phyloP scores from a whole-genome alignment of 1,139 yeast genomes.

The Saccharomyces hybrid region DNA sequence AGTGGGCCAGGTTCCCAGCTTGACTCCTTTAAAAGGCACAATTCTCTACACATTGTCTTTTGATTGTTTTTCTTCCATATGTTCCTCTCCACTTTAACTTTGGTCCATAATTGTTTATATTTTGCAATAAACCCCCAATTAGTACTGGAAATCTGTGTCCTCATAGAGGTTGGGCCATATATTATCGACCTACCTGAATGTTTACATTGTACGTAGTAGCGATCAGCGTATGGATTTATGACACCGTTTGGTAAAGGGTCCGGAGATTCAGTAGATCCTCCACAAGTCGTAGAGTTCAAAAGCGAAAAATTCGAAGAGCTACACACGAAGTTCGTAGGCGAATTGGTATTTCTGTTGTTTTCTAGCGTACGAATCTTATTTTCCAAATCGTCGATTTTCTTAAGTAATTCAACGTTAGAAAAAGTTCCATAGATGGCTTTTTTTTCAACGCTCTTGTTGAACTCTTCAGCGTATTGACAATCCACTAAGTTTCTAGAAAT shows the following conservation, averaged over 20 bases:
- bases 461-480: constrained; percentile 22
- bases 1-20: constrained; percentile 5
- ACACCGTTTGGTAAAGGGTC: neutral
- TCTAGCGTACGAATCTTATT: neutral
- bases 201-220: constrained; percentile 13
- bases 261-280: neutral
- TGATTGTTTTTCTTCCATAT: constrained; percentile 16
- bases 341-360: neutral
- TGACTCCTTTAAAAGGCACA: constrained; percentile 3
- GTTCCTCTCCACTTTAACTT: constrained; percentile 19
- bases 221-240: constrained; percentile 16
- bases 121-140: constrained; percentile 19
- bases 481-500: constrained; percentile 17
- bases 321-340: neutral
- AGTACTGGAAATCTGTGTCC: constrained; percentile 14
- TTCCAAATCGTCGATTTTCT: constrained; percentile 5
- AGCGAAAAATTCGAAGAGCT: neutral
- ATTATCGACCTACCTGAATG: constrained; percentile 14
- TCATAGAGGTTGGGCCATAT: constrained; percentile 27
- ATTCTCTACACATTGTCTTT: constrained; percentile 6
- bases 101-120: constrained; percentile 21
- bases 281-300: neutral
- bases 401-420: neutral
- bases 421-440: neutral
- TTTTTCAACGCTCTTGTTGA: neutral